phyloP scores from a whole-genome alignment of 2,329 filamentous ascomycete genomes.

The Hysterium pulicare region DNA sequence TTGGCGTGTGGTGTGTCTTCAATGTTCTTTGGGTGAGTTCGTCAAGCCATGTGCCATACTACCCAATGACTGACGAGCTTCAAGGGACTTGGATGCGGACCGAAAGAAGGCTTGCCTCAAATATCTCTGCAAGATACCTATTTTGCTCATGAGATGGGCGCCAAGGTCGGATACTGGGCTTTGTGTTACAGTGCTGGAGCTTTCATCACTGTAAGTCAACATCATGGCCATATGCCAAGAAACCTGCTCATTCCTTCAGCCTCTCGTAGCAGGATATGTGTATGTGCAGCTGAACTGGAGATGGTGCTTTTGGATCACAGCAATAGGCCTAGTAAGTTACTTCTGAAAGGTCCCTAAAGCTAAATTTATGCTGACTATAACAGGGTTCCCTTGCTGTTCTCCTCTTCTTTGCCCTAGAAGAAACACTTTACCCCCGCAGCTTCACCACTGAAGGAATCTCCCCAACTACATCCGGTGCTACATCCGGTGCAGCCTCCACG shows the following conservation, averaged over 20 bases:
- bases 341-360: neutral
- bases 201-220: neutral
- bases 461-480: neutral
- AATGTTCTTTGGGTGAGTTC: neutral
- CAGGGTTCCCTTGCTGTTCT: neutral
- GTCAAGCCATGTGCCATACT: too few relatives aligned
- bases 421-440: neutral
- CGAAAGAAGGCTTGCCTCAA: neutral
- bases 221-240: neutral
- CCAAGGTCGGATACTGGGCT: conserved; percentile 1
- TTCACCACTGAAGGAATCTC: neutral
- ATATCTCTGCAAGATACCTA: conserved; percentile 1
- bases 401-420: neutral
- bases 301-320: conserved; percentile 1
- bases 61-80: neutral
- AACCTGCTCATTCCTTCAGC: neutral
- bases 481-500: too few relatives aligned
- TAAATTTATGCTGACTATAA: neutral
- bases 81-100: neutral
- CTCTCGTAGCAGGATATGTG: neutral
- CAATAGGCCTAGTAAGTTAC: neutral
- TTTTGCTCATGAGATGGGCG: conserved; percentile 1
- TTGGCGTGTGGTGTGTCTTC: neutral
- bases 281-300: neutral
- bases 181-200: conserved; percentile 1